Conservation (phyloP, 2,329 filamentous ascomycete genomes). For the Amesomyces nigricolor region DNA sequence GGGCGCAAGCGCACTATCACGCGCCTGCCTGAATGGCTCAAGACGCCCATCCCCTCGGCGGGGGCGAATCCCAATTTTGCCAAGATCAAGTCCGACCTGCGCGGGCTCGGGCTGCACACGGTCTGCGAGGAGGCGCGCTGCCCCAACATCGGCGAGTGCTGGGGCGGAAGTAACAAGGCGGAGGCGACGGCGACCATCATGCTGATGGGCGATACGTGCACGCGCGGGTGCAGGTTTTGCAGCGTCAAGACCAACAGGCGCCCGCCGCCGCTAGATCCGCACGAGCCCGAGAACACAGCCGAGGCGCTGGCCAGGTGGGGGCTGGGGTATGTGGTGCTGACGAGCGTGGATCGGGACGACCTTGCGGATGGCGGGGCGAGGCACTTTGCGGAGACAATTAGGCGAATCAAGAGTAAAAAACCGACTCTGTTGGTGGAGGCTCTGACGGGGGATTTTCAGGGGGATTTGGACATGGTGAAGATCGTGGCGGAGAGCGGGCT, state of each 20-base stretch:
- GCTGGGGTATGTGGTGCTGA: conserved; percentile 90
- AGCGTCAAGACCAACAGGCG: conserved; percentile 82
- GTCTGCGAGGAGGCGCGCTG: conserved; percentile 97
- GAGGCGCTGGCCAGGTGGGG: conserved; percentile 92
- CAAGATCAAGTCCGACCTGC: conserved; percentile 88
- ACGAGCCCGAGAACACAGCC: conserved; percentile 94
- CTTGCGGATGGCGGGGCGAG: conserved; percentile 78
- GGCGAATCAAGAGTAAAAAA: conserved; percentile 83
- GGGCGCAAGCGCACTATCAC: conserved; percentile 60
- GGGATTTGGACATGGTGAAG: conserved; percentile 80
- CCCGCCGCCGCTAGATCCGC: conserved; percentile 77
- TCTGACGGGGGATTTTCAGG: conserved; percentile 79
- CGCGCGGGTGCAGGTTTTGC: conserved; percentile 93
- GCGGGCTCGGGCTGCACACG: conserved; percentile 84
- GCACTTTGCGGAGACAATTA: conserved; percentile 91
- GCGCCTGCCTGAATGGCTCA: conserved; percentile 86
- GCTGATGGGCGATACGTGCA: conserved; percentile 99
- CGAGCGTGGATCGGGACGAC: conserved; percentile 90
- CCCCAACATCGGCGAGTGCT: conserved; percentile 96
- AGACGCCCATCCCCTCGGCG: conserved; percentile 75
- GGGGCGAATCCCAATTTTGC: conserved; percentile 77
- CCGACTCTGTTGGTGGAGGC: conserved; percentile 75
- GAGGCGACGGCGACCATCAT: conserved; percentile 97
- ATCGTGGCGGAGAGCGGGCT: conserved; percentile 81
- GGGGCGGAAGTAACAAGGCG: conserved; percentile 84